Percentiles rank a stretch among this genome's conserved stretches.
phyloP scores from a whole-genome alignment of 2,329 filamentous ascomycete genomes.

The Hymenoscyphus occultus region DNA sequence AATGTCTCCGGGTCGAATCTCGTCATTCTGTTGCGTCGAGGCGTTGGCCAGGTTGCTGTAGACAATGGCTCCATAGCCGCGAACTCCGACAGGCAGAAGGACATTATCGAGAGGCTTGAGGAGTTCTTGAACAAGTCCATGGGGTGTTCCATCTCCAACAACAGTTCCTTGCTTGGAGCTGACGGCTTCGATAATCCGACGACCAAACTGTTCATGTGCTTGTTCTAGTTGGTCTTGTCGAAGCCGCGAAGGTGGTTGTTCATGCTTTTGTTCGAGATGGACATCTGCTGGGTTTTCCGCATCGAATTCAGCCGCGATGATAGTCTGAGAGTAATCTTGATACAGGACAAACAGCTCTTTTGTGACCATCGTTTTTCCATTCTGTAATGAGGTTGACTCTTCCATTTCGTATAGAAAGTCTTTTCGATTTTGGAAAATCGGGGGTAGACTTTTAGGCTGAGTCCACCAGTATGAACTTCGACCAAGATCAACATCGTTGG shows the following conservation, averaged over 20 bases:
- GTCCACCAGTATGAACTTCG: conserved; percentile 82
- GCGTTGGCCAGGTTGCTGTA: conserved; percentile 96
- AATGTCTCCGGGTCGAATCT: conserved; percentile 91
- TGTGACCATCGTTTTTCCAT: conserved; percentile 67
- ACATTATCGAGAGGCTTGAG: conserved; percentile 71
- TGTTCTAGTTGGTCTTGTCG: conserved; percentile 92
- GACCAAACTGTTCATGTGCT: conserved; percentile 77
- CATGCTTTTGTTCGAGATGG: conserved; percentile 79
- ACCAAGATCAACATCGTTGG: conserved; percentile 79
- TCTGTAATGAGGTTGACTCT: conserved; percentile 68
- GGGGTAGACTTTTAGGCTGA: conserved; percentile 73
- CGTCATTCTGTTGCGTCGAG: conserved; percentile 82
- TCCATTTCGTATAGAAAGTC: conserved; percentile 83
- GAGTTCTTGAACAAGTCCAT: conserved; percentile 74
- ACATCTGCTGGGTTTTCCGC: conserved; percentile 69
- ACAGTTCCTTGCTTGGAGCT: conserved; percentile 71
- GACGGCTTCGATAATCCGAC: conserved; percentile 69
- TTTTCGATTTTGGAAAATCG: conserved; percentile 74
- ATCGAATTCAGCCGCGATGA: conserved; percentile 79
- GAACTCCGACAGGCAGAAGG: conserved; percentile 79
- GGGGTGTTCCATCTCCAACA: conserved; percentile 80
- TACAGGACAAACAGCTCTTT: conserved; percentile 87
- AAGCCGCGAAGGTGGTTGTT: conserved; percentile 73
- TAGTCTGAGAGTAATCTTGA: conserved; percentile 93
- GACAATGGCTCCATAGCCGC: conserved; percentile 85